phyloP scores from a whole-genome alignment of 1,284 basidiomycete genomes.

The Cryptococcus hybrid region DNA sequence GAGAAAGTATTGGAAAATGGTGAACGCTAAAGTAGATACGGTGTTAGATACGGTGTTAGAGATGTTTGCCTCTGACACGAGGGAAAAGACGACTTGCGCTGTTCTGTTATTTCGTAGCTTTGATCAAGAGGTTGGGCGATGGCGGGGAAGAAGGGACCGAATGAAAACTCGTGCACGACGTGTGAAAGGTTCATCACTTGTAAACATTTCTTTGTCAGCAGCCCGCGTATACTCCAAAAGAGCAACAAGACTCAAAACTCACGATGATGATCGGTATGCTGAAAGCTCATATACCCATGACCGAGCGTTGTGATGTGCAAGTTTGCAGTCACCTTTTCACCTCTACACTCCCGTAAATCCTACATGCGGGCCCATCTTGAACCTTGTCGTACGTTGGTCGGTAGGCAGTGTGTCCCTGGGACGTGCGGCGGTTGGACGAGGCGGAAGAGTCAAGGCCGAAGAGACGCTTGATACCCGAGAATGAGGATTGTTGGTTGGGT shows the following conservation, averaged over 20 bases:
- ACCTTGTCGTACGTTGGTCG: slow-evolving; percentile 70
- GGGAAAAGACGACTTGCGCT: slow-evolving; percentile 60
- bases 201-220: not conserved
- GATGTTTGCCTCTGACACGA: not conserved
- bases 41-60: not conserved
- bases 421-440: not conserved
- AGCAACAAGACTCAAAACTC: slow-evolving; percentile 10
- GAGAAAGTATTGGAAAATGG: slow-evolving; percentile 95
- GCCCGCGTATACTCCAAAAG: not conserved
- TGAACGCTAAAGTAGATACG: slow-evolving; percentile 72
- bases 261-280: slow-evolving; percentile 85
- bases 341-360: slow-evolving; percentile 77
- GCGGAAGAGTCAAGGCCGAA: slow-evolving; percentile 44
- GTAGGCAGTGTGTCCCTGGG: slow-evolving; percentile 51
- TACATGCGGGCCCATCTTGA: slow-evolving; percentile 67
- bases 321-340: slow-evolving; percentile 94
- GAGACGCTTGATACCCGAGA: slow-evolving; percentile 41
- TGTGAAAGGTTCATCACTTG: slow-evolving; percentile 95
- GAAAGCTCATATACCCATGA: slow-evolving; percentile 83
- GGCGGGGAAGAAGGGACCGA: slow-evolving; percentile 93
- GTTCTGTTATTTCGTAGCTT: slow-evolving; percentile 74
- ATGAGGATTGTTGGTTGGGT: slow-evolving; percentile 36
- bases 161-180: slow-evolving; percentile 94
- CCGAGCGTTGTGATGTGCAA: slow-evolving; percentile 88
- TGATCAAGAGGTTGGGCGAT: slow-evolving; percentile 93